Evolutionary conservation across 257 asterid species (phyloP).

Genomic region (Nicotiana undulata): DNA sequence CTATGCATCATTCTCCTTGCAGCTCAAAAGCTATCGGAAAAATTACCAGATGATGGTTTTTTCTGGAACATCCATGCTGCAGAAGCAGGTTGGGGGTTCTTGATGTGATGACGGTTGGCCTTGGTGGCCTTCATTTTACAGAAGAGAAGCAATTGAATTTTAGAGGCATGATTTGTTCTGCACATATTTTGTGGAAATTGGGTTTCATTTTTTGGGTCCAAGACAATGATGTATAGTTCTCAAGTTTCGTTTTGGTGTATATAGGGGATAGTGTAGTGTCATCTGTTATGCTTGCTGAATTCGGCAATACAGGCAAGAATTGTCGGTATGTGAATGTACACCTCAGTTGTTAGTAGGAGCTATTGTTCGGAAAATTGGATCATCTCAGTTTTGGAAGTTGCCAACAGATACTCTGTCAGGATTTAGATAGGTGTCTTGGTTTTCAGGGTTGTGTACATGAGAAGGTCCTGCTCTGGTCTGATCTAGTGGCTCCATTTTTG

Average conservation of each 20-base stretch:
- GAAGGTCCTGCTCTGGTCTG: not conserved
- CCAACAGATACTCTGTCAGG: not conserved
- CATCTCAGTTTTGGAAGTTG: not conserved
- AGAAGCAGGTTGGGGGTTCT: slow-evolving; percentile 34
- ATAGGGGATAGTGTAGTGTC: slow-evolving; percentile 11
- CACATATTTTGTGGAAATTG: not conserved
- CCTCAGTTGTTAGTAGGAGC: not conserved
- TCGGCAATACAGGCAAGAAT: not conserved
- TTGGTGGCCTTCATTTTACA: not conserved
- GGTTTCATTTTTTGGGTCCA: not conserved
- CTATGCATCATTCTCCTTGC: slow-evolving; percentile 13
- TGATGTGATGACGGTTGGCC: slow-evolving; percentile 3
- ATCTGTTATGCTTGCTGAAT: not conserved
- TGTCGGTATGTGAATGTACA: not conserved
- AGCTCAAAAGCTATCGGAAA: slow-evolving; percentile 48
- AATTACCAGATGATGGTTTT: slow-evolving; percentile 61
- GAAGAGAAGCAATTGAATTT: not conserved
- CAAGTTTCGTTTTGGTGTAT: slow-evolving; percentile 7
- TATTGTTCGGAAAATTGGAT: not conserved
- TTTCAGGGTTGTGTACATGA: not conserved
- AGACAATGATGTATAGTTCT: slow-evolving; percentile 5
- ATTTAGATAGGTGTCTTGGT: not conserved
- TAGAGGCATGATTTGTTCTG: slow-evolving; percentile 9
- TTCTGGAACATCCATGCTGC: slow-evolving; percentile 60
- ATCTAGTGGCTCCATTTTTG: slow-evolving; percentile 6